phyloP scores from a whole-genome alignment of 1,284 basidiomycete species.

The Rhizopogon parksii region DNA sequence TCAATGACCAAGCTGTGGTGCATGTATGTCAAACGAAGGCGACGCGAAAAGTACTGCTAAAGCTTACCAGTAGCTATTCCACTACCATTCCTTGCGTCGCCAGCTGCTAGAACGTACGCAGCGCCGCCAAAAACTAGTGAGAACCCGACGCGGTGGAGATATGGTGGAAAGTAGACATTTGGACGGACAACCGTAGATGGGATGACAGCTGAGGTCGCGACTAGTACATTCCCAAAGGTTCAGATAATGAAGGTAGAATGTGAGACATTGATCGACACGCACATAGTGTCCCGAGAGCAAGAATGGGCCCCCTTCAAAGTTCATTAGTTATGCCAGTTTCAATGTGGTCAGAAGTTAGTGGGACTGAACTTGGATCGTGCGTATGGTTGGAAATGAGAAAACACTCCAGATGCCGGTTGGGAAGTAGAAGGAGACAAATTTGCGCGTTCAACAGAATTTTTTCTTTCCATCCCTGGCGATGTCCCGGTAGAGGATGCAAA shows the following conservation, averaged over 20 bases:
- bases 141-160: conserved; percentile 38
- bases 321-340: not conserved
- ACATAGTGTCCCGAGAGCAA: conserved; percentile 28
- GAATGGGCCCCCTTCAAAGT: conserved; percentile 18
- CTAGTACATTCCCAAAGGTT: conserved; percentile 17
- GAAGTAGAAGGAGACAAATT: conserved; percentile 2
- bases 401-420: conserved; percentile 18
- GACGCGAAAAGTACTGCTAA: not conserved
- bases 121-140: conserved; percentile 39
- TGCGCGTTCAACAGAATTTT: not conserved
- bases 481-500: too few species aligned
- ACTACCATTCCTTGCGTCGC: conserved; percentile 39
- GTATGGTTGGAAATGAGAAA: conserved; percentile 24
- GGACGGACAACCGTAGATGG: conserved; percentile 27
- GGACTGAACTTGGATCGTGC: conserved; percentile 28
- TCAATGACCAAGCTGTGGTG: conserved; percentile 39
- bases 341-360: conserved; percentile 13
- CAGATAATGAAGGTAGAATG: not conserved
- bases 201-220: conserved; percentile 31
- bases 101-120: conserved; percentile 35
- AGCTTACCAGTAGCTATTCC: conserved; percentile 37
- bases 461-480: not conserved
- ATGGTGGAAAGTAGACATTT: conserved; percentile 31
- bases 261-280: conserved; percentile 5
- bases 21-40: not conserved